Evolutionary conservation across 169 alveolate genomes (phyloP).

Genomic region (Pseudocohnilembus persalinus): DNA sequence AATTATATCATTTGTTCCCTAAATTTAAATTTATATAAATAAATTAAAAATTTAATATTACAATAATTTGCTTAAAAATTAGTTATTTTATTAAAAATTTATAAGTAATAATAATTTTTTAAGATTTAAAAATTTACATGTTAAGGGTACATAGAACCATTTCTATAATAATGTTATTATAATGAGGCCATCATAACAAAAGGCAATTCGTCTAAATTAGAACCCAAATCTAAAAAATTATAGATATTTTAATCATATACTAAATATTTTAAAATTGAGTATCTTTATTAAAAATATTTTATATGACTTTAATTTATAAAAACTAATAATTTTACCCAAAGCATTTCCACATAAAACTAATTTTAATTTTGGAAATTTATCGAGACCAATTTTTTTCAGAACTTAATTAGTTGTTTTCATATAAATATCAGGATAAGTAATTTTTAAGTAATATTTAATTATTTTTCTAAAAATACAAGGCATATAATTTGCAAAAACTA

Average conservation of each 20-base stretch:
- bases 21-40: no score
- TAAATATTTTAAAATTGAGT: constrained; percentile 3
- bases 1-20: background rate
- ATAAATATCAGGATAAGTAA: background rate
- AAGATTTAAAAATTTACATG: no score
- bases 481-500: no score
- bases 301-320: background rate
- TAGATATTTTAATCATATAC: no score
- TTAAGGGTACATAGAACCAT: constrained; percentile 19
- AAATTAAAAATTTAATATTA: no score
- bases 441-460: no score
- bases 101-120: no score
- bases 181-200: background rate
- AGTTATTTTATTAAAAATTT: no score
- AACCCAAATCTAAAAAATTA: background rate
- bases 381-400: background rate
- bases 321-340: no score
- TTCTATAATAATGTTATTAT: background rate
- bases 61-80: no score
- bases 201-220: background rate
- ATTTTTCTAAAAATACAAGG: no score
- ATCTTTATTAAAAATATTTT: background rate
- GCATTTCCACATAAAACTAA: background rate
- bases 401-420: background rate
- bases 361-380: background rate